Base-by-base conservation (phyloP, 306 rosid species). In the Rosa chinensis region DNA sequence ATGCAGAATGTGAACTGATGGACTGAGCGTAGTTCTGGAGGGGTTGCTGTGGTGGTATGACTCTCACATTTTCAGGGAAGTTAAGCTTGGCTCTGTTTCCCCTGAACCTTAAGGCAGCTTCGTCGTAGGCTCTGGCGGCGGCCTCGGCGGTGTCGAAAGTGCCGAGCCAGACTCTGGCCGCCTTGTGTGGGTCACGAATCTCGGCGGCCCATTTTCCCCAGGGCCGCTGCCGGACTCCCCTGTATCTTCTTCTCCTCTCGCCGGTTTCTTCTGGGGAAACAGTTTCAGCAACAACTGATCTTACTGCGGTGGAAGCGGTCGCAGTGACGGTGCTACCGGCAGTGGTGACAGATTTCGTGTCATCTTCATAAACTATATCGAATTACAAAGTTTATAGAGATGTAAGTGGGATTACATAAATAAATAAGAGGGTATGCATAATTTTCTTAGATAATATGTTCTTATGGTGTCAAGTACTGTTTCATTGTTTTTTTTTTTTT, bases 161-260 rank as follows among this genome's bases (percentile, higher is more conserved):
- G 1, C 99, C 99, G 4, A 95, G 98, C 99, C 99, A 95, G 11
- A 95, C 99, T 55, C 99, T 85, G 0, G 99, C 97, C 6, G 99
- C 99, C 85, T 91, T 95, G 78, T 92, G 97, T 0, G 99, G 99
- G 58, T 95, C 99, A 0, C 99, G 93, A 70, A 95, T 95, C 77
- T 95, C 99, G 3, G 99, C 99, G 17, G 99, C 99, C 99, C 99
- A 95, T 81, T 95, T 95, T 0, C 99, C 99, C 99, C 99, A 95
- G 0, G 99, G 99, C 25, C 99, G 84, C 87, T 92, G 97, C 70
- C 99, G 86, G 59, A 95, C 99, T 77, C 99, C 99, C 81, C 99
- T 87, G 85, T 91, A 95, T 81, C 91, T 85, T 56, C 97, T 86
- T 53, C 89, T 85, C 50, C 83, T 86, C 78, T 94, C 98, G 0